Conservation (phyloP, 106 monocot genomes). For the Dendrobium nobile region DNA sequence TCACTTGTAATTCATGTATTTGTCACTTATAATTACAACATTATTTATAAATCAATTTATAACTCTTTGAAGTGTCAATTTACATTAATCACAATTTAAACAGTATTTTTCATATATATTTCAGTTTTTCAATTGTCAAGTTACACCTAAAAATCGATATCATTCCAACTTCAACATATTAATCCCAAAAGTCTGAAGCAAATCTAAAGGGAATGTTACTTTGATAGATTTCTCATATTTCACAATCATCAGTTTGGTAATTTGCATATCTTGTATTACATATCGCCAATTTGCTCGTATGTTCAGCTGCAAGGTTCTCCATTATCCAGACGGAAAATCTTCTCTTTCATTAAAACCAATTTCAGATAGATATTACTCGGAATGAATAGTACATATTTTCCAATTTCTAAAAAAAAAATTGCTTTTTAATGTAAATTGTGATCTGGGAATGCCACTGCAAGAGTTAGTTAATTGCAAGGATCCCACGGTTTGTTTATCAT, state of each 20-base stretch:
- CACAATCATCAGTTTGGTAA: background rate
- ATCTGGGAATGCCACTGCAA: too few species aligned
- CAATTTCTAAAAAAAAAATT: too few species aligned
- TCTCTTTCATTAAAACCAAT: background rate
- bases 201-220: background rate
- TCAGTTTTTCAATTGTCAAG: background rate
- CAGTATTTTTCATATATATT: background rate
- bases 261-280: background rate
- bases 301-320: background rate
- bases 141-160: background rate
- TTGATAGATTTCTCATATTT: background rate
- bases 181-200: background rate
- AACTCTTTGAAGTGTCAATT: background rate
- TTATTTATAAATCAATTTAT: background rate
- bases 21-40: background rate
- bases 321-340: background rate
- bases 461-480: background rate
- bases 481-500: background rate
- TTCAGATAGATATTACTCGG: background rate
- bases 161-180: background rate
- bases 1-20: background rate
- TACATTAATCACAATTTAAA: background rate
- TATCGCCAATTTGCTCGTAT: background rate
- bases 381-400: background rate
- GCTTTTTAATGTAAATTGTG: too few species aligned